A percentile compares a stretch with the other conserved stretches of the same genome.
Conservation (phyloP, 2,329 filamentous ascomycete genomes). For the Apiospora rasikravindrae region DNA sequence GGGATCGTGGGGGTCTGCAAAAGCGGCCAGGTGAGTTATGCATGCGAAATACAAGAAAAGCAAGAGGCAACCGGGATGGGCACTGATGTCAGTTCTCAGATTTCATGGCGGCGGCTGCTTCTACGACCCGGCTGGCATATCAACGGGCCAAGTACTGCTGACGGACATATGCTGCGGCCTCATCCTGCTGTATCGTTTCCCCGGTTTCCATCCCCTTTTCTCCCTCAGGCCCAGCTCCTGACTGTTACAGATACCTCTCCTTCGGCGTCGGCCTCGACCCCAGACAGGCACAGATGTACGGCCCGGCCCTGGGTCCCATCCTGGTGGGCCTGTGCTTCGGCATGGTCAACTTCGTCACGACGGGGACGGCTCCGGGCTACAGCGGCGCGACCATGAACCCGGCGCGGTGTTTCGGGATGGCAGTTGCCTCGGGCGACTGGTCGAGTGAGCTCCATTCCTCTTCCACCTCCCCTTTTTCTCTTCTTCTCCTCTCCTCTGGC, state of each 20-base stretch:
- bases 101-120: background rate
- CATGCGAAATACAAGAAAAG: background rate
- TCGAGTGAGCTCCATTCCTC: background rate
- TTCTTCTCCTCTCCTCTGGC: too few species aligned
- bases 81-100: background rate
- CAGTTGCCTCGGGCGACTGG: background rate
- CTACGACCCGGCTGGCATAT: background rate
- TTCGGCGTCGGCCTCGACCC: conserved; percentile 10
- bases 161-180: background rate
- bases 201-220: background rate
- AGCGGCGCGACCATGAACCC: background rate
- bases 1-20: background rate
- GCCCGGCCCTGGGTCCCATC: background rate
- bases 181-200: background rate
- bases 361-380: background rate
- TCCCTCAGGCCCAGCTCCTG: background rate
- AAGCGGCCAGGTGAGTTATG: background rate
- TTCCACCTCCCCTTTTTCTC: background rate
- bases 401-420: background rate
- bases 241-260: background rate
- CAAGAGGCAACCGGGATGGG: background rate
- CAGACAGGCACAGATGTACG: background rate
- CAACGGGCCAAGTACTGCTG: background rate
- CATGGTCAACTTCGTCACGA: conserved; percentile 10
- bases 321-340: background rate